Evolutionary conservation across 345 rosid genomes (phyloP).

Genomic region (Aquilaria malaccensis): DNA sequence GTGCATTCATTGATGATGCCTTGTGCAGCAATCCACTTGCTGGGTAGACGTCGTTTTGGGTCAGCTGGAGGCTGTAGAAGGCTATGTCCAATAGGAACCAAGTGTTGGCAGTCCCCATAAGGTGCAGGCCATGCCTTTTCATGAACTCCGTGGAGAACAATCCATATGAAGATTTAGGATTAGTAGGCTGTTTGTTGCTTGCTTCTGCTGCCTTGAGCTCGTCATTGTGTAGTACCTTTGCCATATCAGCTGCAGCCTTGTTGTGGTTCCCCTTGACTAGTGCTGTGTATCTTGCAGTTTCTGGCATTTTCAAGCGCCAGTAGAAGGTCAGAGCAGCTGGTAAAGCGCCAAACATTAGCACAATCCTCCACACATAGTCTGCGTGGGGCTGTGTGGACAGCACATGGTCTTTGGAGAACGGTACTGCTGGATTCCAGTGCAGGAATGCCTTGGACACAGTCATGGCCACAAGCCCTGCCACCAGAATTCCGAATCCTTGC

Average conservation of each 20-base stretch:
- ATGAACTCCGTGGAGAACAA: constrained; percentile 41
- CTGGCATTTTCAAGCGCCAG: constrained; percentile 82
- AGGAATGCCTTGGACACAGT: constrained; percentile 42
- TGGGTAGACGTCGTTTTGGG: constrained; percentile 61
- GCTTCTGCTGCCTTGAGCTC: constrained; percentile 12
- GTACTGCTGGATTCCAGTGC: constrained; percentile 20
- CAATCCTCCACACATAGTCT: constrained; percentile 63
- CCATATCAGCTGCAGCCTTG: constrained; percentile 70
- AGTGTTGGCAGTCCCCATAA: constrained; percentile 54
- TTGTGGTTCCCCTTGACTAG: constrained; percentile 49
- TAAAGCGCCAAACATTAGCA: constrained; percentile 72
- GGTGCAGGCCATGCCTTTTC: constrained; percentile 53
- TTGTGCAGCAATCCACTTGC: constrained; percentile 43
- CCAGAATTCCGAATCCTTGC: constrained; percentile 66
- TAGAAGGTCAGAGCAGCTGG: constrained; percentile 72
- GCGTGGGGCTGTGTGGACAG: constrained; percentile 52
- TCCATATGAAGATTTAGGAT: constrained; percentile 26
- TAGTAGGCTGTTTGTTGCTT: neutral
- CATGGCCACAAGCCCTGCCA: constrained; percentile 54
- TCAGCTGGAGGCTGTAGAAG: constrained; percentile 55
- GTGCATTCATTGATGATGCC: constrained; percentile 47
- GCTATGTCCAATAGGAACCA: constrained; percentile 77
- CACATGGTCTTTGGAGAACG: constrained; percentile 14
- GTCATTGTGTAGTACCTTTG: constrained; percentile 37
- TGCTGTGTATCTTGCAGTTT: constrained; percentile 73